phyloP scores from a whole-genome alignment of 2,329 filamentous ascomycete genomes.

The Penicillium digitatum region DNA sequence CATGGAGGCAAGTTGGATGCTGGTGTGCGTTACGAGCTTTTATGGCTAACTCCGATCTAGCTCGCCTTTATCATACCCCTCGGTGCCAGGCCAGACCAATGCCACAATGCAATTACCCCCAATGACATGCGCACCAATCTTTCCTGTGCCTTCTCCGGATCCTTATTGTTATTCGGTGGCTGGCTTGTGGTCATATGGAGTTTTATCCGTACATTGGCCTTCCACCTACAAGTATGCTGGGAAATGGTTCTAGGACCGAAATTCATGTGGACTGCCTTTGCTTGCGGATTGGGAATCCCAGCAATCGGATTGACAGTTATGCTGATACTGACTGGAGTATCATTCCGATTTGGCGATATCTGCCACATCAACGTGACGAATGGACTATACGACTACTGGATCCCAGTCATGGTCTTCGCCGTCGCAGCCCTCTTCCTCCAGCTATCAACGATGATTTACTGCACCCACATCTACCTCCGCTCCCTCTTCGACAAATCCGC shows the following conservation, averaged over 20 bases:
- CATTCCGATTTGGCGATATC: constrained; percentile 83
- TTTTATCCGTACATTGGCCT: constrained; percentile 81
- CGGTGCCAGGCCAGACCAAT: constrained; percentile 72
- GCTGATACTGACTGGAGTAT: constrained; percentile 82
- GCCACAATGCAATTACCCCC: constrained; percentile 85
- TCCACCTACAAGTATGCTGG: constrained; percentile 98
- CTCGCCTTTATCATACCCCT: constrained; percentile 88
- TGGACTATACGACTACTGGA: constrained; percentile 83
- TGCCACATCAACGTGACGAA: constrained; percentile 93
- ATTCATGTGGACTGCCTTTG: constrained; percentile 84
- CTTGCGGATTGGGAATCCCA: constrained; percentile 79
- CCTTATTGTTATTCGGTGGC: constrained; percentile 80
- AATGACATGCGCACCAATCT: constrained; percentile 81
- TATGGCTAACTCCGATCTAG: constrained; percentile 42
- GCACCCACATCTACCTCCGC: constrained; percentile 88
- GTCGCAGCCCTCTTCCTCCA: constrained; percentile 74
- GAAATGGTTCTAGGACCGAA: constrained; percentile 80
- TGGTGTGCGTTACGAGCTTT: not conserved
- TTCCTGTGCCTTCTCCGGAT: constrained; percentile 82
- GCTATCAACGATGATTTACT: constrained; percentile 81
- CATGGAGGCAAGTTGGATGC: constrained; percentile 64
- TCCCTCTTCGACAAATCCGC: constrained; percentile 70
- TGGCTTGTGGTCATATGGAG: constrained; percentile 81
- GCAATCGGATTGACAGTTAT: constrained; percentile 69
- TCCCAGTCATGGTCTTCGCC: constrained; percentile 75